A percentile compares a stretch with the other conserved stretches of the same genome.
Evolutionary conservation across 768 basidiomycete species (phyloP).

Genomic region (Filobasidium wieringae): DNA sequence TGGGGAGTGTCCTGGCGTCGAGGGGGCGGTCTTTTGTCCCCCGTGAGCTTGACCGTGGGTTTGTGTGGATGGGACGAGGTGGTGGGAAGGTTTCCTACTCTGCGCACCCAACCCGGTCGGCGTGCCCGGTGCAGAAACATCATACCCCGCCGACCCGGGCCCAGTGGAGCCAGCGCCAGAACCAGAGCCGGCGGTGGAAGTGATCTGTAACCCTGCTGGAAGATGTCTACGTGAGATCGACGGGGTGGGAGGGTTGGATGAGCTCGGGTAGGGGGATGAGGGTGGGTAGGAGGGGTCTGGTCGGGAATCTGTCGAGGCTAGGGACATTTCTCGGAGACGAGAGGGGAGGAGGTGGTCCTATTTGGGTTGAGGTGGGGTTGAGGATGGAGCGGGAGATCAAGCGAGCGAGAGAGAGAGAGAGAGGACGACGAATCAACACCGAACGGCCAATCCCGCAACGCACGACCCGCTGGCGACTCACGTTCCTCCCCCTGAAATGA

Average conservation of each 20-base stretch:
- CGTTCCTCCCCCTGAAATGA: background rate
- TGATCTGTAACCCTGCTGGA: slow-evolving; percentile 32
- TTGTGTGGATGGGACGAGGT: background rate
- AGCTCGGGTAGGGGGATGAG: background rate
- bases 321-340: background rate
- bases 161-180: too few relatives aligned
- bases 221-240: slow-evolving; percentile 15
- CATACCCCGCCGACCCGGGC: too few relatives aligned
- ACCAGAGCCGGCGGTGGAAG: too few relatives aligned
- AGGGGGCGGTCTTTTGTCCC: slow-evolving; percentile 25
- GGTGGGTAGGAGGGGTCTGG: background rate
- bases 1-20: slow-evolving; percentile 29
- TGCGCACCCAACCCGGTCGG: slow-evolving; percentile 12
- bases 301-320: background rate
- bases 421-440: too few relatives aligned
- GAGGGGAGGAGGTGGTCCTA: background rate
- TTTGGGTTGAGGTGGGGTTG: too few relatives aligned
- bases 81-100: slow-evolving; percentile 9
- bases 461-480: background rate
- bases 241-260: background rate
- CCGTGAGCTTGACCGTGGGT: background rate
- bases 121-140: slow-evolving; percentile 16
- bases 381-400: too few relatives aligned
- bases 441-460: too few relatives aligned
- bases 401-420: too few relatives aligned